Base-by-base conservation (phyloP, 148 eudicot genomes). In the Gaultheria prostrata region DNA sequence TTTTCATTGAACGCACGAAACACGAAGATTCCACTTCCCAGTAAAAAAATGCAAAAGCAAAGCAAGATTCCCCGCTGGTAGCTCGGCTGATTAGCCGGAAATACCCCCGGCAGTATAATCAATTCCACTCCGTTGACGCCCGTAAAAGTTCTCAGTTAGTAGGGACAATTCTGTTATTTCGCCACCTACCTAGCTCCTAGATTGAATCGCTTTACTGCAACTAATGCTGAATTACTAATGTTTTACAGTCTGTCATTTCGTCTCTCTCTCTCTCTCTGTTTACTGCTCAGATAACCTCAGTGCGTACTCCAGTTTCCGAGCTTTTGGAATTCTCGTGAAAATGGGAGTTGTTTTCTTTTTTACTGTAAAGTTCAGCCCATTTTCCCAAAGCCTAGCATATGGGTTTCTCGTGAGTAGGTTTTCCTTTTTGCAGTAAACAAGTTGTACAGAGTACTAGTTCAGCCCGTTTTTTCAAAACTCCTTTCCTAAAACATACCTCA, bases 1-100 rank as follows among this genome's bases (percentile, higher is more conserved):
- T 82, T 74, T 82, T 82, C 84, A 82, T 82, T 14, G 84, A 75
- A 56, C 12, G 80, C 54, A 75, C 80, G 72, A 57, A 82, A 28
- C 79, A 57, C 84, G 61, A 82, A 82, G 79, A 82, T 82, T 73
- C 79, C 15, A 9, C 18, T 24, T 49, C 53, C 53, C 49, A 32
- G 69, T 53, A 14, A 75, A 48, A 75, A 50, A 26, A 50, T 56
- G 70, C 57, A 1, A 33, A 39, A 56, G 53, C 12, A 59, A 7
- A 72, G 63, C 20, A 39, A 80, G 82, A 57, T 80, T 80, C 82
- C 46, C 82, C 45, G 35, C 24, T 6, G 4, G 3, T 18, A 65
- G 30, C n/a, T 21, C 18, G 6, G 6, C 26, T 13, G 13, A 3
- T 49, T 30, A 0, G 83, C 71, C 77, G 61, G 35, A 0, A 49